phyloP scores from a whole-genome alignment of 495 filamentous ascomycete genomes.

The Alectoria sarmentosa region DNA sequence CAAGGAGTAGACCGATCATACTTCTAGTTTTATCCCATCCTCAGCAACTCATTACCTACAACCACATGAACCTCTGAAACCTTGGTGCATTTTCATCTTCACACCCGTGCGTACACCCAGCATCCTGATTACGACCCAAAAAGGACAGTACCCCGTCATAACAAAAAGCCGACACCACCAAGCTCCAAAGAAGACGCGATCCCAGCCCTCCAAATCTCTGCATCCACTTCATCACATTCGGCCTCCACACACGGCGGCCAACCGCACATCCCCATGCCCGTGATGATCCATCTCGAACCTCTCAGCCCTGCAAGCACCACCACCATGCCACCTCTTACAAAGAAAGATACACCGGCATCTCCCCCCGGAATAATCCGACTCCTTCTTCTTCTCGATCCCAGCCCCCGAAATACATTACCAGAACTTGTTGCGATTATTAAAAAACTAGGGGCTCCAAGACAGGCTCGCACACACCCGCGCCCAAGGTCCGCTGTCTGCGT shows the following conservation, averaged over 20 bases:
- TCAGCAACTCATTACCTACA: not conserved
- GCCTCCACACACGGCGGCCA: not conserved
- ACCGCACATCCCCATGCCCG: not conserved
- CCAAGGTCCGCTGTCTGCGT: not conserved
- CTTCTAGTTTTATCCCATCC: not conserved
- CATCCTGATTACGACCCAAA: not conserved
- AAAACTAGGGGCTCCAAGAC: fast-evolving
- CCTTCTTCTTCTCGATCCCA: not conserved
- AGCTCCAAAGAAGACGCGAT: not conserved
- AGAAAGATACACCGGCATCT: not conserved
- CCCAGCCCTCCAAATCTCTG: not conserved
- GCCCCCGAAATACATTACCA: not conserved
- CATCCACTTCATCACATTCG: not conserved
- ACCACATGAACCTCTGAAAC: not conserved
- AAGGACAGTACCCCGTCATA: not conserved
- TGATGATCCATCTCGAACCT: not conserved
- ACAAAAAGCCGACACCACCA: not conserved
- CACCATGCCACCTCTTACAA: not conserved
- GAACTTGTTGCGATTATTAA: too few species aligned
- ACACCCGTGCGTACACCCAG: not conserved
- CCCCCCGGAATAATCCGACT: not conserved
- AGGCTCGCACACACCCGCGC: not conserved
- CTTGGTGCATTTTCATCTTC: not conserved
- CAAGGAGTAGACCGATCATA: not conserved
- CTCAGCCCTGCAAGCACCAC: not conserved